phyloP scores from a whole-genome alignment of 1,284 basidiomycete genomes.

The Moniliophthora roreri region DNA sequence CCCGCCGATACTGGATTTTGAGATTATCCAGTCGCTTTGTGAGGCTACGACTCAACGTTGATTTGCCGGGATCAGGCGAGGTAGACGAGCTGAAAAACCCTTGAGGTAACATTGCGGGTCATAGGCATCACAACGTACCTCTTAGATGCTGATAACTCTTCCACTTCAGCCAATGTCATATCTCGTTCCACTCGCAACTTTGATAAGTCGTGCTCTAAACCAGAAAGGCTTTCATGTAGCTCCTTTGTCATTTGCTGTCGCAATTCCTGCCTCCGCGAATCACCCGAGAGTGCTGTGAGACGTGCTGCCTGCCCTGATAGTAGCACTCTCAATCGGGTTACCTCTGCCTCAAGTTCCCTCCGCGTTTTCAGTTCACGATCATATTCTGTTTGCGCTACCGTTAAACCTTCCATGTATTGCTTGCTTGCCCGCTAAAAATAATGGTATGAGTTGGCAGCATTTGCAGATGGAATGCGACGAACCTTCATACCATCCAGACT shows the following conservation, averaged over 20 bases:
- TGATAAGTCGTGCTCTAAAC: slow-evolving; percentile 84
- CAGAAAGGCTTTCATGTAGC: slow-evolving; percentile 73
- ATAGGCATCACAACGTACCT: slow-evolving; percentile 42
- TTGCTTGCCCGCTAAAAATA: slow-evolving; percentile 74
- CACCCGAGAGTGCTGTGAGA: slow-evolving; percentile 79
- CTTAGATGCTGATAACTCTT: slow-evolving; percentile 79
- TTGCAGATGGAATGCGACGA: slow-evolving; percentile 22
- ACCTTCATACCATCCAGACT: slow-evolving; percentile 90
- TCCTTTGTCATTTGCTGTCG: slow-evolving; percentile 81
- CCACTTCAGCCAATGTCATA: slow-evolving; percentile 89
- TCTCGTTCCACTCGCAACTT: slow-evolving; percentile 89
- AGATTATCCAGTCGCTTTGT: slow-evolving; percentile 88
- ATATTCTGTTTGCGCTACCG: slow-evolving; percentile 91
- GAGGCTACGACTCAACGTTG: slow-evolving; percentile 70
- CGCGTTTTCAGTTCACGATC: slow-evolving; percentile 87
- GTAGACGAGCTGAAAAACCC: slow-evolving; percentile 11
- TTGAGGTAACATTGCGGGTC: background rate
- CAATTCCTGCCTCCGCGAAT: slow-evolving; percentile 74
- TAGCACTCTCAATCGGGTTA: slow-evolving; percentile 80
- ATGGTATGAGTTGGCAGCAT: slow-evolving; percentile 3
- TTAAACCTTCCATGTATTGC: slow-evolving; percentile 89
- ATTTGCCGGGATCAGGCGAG: slow-evolving; percentile 35
- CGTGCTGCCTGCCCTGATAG: slow-evolving; percentile 89
- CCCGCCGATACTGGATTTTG: slow-evolving; percentile 85
- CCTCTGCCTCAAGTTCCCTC: slow-evolving; percentile 89